Evolutionary conservation across 2,329 filamentous ascomycete species (phyloP), one percentile per base, ranked within the genome.

Genomic region (Penicillium polonicum): DNA sequence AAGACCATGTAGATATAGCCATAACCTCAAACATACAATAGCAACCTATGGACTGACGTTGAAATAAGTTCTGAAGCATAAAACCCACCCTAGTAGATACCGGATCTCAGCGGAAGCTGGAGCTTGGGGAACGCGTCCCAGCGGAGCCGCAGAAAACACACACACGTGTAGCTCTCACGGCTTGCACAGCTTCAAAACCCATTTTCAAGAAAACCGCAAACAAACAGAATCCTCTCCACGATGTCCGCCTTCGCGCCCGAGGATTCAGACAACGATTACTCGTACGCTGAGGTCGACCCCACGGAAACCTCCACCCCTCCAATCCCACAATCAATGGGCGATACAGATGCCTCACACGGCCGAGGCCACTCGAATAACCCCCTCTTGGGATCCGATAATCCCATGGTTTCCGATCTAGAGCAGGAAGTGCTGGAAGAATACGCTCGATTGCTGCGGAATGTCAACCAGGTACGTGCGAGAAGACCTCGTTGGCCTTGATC

Each of bases 351-450:
- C 48, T 57, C 64, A 52, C 58, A 60, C 55, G n/a, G 42, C 58
- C 59, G 48, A 52, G 62, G 43, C 49, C 57, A 55, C 59, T 62
- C 65, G 25, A 62, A 67, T 42, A 76, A 76, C 57, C 74, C 74
- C 2, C 73, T 77, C 15, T 68, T 77, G 46, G 69, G 71, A 43
- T 59, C 69, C n/a, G 69, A 74, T 13, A 72, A 73, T 53, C 68
- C 73, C 0, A 66, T 72, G 23, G 72, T 96, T 60, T 83, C 88
- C 0, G 88, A 91, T 5, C 83, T 96, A 8, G 92, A 99, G 78
- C 92, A 96, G 74, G 91, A 97, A 72, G 89, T 99, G 1, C 81
- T 99, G 1, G 92, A 97, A 61, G 94, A 99, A 76, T 99, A 99
- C 71, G 87, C 93, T 65, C 83, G 88, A 15, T 78, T 99, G 33